Evolutionary conservation across 2,329 filamentous ascomycete genomes (phyloP), one percentile per base, ranked within the genome.

Genomic region (Ascochyta fabae): DNA sequence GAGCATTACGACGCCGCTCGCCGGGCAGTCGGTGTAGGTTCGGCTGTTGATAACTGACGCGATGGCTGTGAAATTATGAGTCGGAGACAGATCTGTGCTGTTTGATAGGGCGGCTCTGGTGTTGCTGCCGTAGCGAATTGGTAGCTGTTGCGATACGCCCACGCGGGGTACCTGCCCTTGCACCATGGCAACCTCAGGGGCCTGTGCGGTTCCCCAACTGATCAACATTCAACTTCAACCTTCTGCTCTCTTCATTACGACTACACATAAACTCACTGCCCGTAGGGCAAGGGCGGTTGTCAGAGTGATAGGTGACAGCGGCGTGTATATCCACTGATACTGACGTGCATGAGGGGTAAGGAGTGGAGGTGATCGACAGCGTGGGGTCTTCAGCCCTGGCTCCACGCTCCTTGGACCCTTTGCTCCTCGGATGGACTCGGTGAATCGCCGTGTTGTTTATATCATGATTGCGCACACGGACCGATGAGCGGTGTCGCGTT

Each of bases 41-140:
- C 33, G 31, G 42, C 36, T n/a, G 31, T 39, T 10, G 31, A 33
- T 22, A 12, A 24, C 15, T 38, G 10, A 23, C 29, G 26, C 42
- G n/a, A 24, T 22, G 12, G 24, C 23, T 36, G 29, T 22, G 12
- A 33, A 16, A 41, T 27, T 22, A 41, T 26, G 24, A 41, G 16
- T 24, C 44, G 39, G 33, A 29, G 34, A 39, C 45, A 44, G 15
- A 29, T 24, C 27, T 48, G 12, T 26, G 39, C 39, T 10, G 15
- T 9, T 35, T 39, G 19, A 36, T 48, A 36, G 47, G 38, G 36
- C 24, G 38, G 36, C 24, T 51, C 9, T 31, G 27, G 31, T 41
- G 33, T 36, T 36, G 38, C 22, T 41, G 26, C 24, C 53, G 48
- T 19, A 56, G 27, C 53, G 53, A 56, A 51, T 47, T 43, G 42